Base-by-base conservation (phyloP, 2,329 filamentous ascomycete species). In the Zasmidium cellare region DNA sequence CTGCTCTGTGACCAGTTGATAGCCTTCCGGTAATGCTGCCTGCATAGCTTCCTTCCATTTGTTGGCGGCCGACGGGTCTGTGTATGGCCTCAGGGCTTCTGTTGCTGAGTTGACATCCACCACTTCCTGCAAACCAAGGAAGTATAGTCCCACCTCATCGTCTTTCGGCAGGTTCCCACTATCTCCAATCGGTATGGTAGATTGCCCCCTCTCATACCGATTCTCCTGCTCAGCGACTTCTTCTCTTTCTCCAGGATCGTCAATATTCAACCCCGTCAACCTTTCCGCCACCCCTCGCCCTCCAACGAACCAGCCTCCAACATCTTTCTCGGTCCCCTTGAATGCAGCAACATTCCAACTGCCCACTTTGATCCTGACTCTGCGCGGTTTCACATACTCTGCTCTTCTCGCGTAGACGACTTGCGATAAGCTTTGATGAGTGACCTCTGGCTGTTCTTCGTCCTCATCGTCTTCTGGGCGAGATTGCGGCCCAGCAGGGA, bases 311-410 rank as follows among this genome's bases (percentile, higher is more conserved):
- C 94, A 99, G 28, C 84, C 85, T 7, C 86, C 89, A 3, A 99
- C 78, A 71, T 97, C 94, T 65, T 91, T 90, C 73, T 96, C 92
- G 0, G 91, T 92, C 22, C 90, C 91, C 12, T 90, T 86, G 63
- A 89, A 87, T 1, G 88, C 87, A 3, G 92, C 94, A 16, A 96
- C 91, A 75, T 99, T 99, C 94, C 94, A 99, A 0, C 90, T 89
- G 45, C 93, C 94, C 52, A 99, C 83, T 76, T 97, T 97, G 74
- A 99, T 84, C 64, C 87, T 87, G 66, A 96, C 85, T 51, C 83
- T 83, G 71, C 87, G 87, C 46, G 87, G 84, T 38, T 87, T 84
- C 23, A 89, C 88, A 72, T 92, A 99, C 73, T 97, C 92, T 50
- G 84, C 77, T 68, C 87, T 84, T 54, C 94, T 84, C 41, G 89